phyloP scores from a whole-genome alignment of 495 filamentous ascomycete species.

The Peziza echinospora region DNA sequence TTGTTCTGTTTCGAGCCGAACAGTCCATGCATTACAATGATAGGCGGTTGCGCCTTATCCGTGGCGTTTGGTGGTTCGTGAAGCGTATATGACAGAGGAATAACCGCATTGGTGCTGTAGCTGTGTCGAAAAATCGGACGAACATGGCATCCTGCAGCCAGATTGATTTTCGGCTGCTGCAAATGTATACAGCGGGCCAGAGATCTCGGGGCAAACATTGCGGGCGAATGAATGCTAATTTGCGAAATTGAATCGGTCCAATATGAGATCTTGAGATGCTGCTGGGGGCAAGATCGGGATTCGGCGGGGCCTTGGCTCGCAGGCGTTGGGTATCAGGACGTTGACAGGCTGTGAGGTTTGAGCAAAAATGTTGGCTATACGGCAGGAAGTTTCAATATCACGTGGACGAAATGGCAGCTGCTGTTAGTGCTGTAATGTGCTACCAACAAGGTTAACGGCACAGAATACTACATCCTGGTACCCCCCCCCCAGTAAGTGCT shows the following conservation, averaged over 20 bases:
- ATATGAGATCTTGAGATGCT: no score
- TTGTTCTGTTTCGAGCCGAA: constrained; percentile 97
- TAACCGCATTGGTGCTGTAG: constrained; percentile 30
- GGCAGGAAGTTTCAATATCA: background rate
- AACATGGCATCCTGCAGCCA: constrained; percentile 17
- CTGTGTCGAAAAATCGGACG: constrained; percentile 23
- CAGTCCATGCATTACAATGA: constrained; percentile 79
- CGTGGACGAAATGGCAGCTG: background rate
- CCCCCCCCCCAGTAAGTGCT: background rate
- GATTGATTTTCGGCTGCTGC: no score
- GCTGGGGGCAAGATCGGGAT: no score
- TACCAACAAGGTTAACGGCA: background rate
- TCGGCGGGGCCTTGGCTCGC: no score
- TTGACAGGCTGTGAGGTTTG: background rate
- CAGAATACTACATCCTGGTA: background rate
- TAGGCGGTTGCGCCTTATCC: constrained; percentile 28
- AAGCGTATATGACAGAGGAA: constrained; percentile 20
- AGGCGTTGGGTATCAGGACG: no score
- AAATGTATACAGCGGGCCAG: no score
- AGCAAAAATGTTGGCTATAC: background rate
- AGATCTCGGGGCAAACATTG: background rate
- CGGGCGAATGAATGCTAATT: background rate
- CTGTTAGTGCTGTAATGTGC: background rate
- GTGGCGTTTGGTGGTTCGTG: constrained; percentile 11
- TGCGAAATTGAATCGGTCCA: background rate